Percentiles rank a stretch among this genome's conserved stretches.
These are phyloP conservation scores for Botrytis sinoallii DNA, from an alignment of 2,329 filamentous ascomycete species.

Conservation along the genomic window DNA sequence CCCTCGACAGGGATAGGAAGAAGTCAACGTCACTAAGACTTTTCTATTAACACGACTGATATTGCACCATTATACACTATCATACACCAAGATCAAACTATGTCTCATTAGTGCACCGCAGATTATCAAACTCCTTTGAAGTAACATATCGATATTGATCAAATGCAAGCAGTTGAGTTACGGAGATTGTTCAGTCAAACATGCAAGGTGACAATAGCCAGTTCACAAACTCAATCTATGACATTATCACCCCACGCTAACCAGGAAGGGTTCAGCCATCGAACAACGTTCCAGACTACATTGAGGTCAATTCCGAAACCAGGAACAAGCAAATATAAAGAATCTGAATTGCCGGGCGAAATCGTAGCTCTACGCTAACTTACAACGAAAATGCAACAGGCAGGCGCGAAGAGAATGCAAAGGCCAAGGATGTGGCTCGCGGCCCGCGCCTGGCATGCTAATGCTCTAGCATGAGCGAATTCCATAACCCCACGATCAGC, in stretches of 20 bases:
- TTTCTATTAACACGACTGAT: background rate
- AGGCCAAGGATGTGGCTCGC: background rate
- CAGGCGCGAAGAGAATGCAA: conserved; percentile 18
- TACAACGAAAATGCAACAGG: conserved; percentile 14
- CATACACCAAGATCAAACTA: conserved; percentile 3
- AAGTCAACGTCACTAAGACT: conserved; percentile 5
- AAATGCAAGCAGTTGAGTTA: conserved; percentile 10
- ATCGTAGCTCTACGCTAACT: background rate
- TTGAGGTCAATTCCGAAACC: background rate
- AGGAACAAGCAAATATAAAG: conserved; percentile 15
- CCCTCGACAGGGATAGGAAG: background rate
- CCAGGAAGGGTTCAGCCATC: background rate
- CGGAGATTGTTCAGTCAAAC: conserved; percentile 6
- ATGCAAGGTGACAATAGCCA: background rate
- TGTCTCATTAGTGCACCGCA: conserved; percentile 8
- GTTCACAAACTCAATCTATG: conserved; percentile 5
- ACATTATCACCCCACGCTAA: conserved; percentile 13
- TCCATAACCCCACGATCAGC: conserved; percentile 16
- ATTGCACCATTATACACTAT: conserved; percentile 11
- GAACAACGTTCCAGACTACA: conserved; percentile 1
- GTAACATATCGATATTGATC: conserved; percentile 11
- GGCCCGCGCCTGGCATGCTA: conserved; percentile 3
- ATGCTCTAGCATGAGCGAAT: conserved; percentile 7
- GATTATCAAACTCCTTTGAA: background rate
- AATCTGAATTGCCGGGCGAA: background rate